Percentiles rank a stretch among this genome's conserved stretches.
phyloP scores from a whole-genome alignment of 2,329 filamentous ascomycete species.

The Botrytis fabae region DNA sequence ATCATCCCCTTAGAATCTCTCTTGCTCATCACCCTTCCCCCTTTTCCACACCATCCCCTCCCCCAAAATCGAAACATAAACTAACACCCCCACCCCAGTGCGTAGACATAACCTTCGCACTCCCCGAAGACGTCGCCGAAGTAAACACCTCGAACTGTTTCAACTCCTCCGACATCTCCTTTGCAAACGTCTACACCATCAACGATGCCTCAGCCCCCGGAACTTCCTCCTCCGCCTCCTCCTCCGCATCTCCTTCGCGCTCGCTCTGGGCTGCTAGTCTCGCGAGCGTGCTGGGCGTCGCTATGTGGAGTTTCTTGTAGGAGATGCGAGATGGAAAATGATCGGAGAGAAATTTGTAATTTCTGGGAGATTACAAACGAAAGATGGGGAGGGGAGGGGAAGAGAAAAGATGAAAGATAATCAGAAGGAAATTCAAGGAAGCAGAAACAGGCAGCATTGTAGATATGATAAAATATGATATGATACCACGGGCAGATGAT shows the following conservation, averaged over 20 bases:
- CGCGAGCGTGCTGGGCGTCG: neutral
- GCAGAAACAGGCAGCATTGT: too few species aligned
- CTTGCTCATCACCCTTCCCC: neutral
- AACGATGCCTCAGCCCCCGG: constrained; percentile 37
- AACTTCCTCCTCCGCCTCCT: neutral
- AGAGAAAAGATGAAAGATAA: neutral
- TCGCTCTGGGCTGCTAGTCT: neutral
- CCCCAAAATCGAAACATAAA: constrained; percentile 1
- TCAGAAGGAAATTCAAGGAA: neutral
- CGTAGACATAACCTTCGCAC: constrained; percentile 89
- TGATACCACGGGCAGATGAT: neutral
- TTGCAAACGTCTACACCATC: constrained; percentile 64
- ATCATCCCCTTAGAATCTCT: neutral
- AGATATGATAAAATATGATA: neutral
- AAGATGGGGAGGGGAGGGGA: neutral
- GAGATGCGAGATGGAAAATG: neutral
- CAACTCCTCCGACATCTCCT: constrained; percentile 56
- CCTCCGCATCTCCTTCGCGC: neutral
- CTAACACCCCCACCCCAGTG: constrained; percentile 57
- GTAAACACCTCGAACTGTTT: constrained; percentile 85
- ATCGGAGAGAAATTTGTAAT: neutral
- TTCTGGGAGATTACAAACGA: too few species aligned
- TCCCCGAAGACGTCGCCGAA: constrained; percentile 71
- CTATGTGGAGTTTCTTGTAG: constrained; percentile 1
- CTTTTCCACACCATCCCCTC: neutral